These are phyloP conservation scores for Closterium sp. DNA, from an alignment of 139 green algal species.

Conservation along the genomic window DNA sequence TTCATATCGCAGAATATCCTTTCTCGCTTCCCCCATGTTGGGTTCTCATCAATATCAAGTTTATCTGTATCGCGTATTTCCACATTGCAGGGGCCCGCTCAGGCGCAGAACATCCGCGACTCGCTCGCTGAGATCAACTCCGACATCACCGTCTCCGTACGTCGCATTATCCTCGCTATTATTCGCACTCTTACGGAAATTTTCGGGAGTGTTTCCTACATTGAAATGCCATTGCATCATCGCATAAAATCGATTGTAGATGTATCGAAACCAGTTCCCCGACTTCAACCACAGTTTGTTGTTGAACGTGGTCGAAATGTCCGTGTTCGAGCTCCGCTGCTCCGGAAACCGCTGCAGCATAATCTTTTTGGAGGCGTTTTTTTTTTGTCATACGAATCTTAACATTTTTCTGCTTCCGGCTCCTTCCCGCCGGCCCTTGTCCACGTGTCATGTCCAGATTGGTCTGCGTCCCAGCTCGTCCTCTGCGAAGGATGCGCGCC, in stretches of 20 bases:
- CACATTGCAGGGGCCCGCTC: slow-evolving; percentile 45
- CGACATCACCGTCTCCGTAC: slow-evolving; percentile 64
- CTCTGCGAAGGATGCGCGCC: slow-evolving; percentile 81
- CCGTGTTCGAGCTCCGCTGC: no score
- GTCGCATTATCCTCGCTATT: background rate
- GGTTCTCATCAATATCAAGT: no score
- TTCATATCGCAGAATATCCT: no score
- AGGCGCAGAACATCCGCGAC: slow-evolving; percentile 95
- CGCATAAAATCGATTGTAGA: no score
- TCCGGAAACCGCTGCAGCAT: no score
- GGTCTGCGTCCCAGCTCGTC: slow-evolving; percentile 81
- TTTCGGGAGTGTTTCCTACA: background rate
- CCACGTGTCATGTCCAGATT: slow-evolving; percentile 59
- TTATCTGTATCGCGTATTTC: background rate
- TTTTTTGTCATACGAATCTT: no score
- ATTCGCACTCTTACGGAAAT: background rate
- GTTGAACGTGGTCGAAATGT: no score
- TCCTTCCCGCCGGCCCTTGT: background rate
- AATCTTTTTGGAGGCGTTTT: no score
- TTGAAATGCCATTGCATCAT: background rate
- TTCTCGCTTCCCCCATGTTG: no score
- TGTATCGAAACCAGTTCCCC: no score
- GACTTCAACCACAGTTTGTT: no score
- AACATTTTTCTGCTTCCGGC: background rate
- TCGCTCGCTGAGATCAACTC: slow-evolving; percentile 77